phyloP scores from a whole-genome alignment of 192 early-diverging fungal species.

The Phlyctochytrium arcticum region DNA sequence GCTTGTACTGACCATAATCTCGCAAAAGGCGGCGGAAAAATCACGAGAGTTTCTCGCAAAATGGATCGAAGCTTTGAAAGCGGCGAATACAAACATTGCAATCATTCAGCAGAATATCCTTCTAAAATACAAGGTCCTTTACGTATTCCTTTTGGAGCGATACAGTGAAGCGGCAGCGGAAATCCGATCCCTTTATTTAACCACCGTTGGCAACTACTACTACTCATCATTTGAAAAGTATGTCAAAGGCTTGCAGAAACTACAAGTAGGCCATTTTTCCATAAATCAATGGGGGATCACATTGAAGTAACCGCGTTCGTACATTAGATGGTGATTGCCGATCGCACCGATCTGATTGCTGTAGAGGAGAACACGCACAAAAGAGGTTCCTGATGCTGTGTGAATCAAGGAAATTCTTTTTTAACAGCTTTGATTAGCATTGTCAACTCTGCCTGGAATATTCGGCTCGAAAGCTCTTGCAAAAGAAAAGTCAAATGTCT shows the following conservation, averaged over 20 bases:
- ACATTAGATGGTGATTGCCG: conserved; percentile 60
- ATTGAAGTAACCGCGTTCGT: neutral
- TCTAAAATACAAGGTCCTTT: conserved; percentile 87
- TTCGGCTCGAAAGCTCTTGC: conserved; percentile 59
- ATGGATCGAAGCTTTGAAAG: conserved; percentile 80
- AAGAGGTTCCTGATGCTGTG: conserved; percentile 45
- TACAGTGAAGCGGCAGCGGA: conserved; percentile 85
- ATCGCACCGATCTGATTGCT: conserved; percentile 82
- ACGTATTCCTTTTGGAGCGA: conserved; percentile 85
- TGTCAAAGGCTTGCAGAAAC: conserved; percentile 63
- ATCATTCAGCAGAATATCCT: conserved; percentile 90
- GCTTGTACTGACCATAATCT: neutral
- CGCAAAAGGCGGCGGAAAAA: conserved; percentile 65
- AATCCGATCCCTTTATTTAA: conserved; percentile 80
- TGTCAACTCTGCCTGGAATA: conserved; percentile 12
- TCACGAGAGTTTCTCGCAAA: conserved; percentile 84
- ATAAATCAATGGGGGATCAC: neutral
- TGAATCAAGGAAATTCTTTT: neutral
- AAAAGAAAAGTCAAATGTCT: conserved; percentile 81
- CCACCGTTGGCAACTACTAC: conserved; percentile 82
- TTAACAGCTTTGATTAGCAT: neutral
- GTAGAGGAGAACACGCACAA: conserved; percentile 67
- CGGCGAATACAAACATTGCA: conserved; percentile 88
- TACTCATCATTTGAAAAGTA: conserved; percentile 89
- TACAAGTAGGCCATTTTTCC: conserved; percentile 56